phyloP scores from a whole-genome alignment of 2,329 filamentous ascomycete species.

The Monilinia fructigena region DNA sequence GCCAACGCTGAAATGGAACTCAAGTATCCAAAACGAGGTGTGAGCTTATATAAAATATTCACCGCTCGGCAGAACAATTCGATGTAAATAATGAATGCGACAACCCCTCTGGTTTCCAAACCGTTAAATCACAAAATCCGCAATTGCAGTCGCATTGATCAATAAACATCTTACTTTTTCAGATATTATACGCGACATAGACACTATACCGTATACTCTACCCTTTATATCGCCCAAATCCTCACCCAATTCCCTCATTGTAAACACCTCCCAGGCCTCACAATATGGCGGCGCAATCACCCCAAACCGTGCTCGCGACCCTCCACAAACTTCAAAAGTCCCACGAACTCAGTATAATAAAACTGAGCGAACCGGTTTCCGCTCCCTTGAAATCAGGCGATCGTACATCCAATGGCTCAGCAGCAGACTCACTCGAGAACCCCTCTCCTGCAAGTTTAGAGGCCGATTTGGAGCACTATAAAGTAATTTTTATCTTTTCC shows the following conservation, averaged over 20 bases:
- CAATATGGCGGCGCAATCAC: conserved; percentile 33
- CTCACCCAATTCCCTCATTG: neutral
- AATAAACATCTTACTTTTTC: neutral
- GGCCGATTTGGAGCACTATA: conserved; percentile 85
- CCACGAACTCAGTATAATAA: conserved; percentile 70
- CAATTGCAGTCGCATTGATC: neutral
- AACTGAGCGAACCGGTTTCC: conserved; percentile 72
- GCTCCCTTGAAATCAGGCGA: conserved; percentile 48
- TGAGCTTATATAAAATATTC: neutral
- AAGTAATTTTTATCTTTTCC: conserved; percentile 45
- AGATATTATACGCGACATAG: neutral
- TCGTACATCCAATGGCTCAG: conserved; percentile 70
- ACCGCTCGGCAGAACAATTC: conserved; percentile 16
- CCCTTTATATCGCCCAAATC: neutral
- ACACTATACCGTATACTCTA: neutral
- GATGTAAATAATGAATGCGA: conserved; percentile 29
- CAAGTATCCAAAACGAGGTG: neutral
- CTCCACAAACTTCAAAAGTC: conserved; percentile 55
- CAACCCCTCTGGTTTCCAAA: neutral
- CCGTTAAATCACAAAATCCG: neutral
- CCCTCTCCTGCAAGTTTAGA: conserved; percentile 74
- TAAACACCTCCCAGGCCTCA: neutral
- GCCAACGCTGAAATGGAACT: too few species aligned
- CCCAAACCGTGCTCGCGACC: conserved; percentile 46
- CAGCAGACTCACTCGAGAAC: conserved; percentile 58